Evolutionary conservation across 2,329 filamentous ascomycete genomes (phyloP), one percentile per base, ranked within the genome.

Genomic region (Hypoxylon sp.): DNA sequence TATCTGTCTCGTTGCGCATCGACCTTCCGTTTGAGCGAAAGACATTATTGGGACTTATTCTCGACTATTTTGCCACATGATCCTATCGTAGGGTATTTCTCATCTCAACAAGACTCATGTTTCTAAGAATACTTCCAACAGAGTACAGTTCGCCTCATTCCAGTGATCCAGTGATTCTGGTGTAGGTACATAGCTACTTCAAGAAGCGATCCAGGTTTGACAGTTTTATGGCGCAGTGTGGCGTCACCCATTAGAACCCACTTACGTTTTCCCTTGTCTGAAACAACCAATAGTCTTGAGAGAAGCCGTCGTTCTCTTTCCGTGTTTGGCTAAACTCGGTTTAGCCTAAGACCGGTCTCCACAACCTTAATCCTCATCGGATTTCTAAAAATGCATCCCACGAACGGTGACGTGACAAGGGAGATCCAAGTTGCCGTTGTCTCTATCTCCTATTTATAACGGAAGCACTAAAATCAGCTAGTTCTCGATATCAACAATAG

Each of bases 331-430:
- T 67, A 64, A 50, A 21, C 52, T 51, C 2, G 10, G 38, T 63
- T 52, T 65, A 58, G 62, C 53, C 52, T 64, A 70, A 43, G 65
- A 41, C 28, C 43, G 17, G 36, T 57, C 55, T 56, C 59, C 62
- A 60, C 59, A 68, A 70, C 62, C 65, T 68, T 70, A 64, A 64
- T 68, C 62, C 62, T 63, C 34, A 68, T 68, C 41, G 65, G 43
- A 48, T 70, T 70, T 68, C 68, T 68, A 71, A 71, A 71, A 71
- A 69, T 71, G 68, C 48, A 70, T 70, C 60, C 56, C 52, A 62
- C 50, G 58, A 64, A 53, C 53, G 41, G 36, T 61, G 56, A 65
- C 53, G 43, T 67, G 46, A 38, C 36, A 43, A 56, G 25, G 38
- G 28, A 30, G 28, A 30, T 30, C 28, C 28, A 30, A 30, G 28